Percentiles rank a stretch among this genome's conserved stretches.
Evolutionary conservation across 139 green algal genomes (phyloP).

Genomic region (Penium margaritaceum): DNA sequence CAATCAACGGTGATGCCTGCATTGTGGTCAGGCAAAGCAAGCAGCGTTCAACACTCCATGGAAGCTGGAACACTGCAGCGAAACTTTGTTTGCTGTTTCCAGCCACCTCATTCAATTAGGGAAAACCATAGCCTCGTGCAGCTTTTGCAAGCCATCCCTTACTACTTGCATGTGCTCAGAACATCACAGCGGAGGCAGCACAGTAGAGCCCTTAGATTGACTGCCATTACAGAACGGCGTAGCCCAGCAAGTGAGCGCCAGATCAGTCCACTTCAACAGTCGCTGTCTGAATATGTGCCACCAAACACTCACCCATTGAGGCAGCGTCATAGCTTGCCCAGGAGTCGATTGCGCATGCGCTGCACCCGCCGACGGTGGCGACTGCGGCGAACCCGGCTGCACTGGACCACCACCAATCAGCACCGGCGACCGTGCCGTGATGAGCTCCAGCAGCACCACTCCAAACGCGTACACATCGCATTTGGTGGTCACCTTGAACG

Average conservation of each 20-base stretch:
- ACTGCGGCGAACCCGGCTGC: neutral
- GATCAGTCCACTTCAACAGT: neutral
- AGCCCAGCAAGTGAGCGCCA: neutral
- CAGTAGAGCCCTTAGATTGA: too few relatives aligned
- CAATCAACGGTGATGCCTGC: conserved; percentile 1
- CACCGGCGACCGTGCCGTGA: conserved; percentile 12
- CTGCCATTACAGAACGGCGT: too few relatives aligned
- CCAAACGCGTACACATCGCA: conserved; percentile 13
- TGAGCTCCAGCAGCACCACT: conserved; percentile 21
- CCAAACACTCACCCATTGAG: conserved; percentile 7
- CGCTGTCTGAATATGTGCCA: too few relatives aligned
- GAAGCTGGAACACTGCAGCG: too few relatives aligned
- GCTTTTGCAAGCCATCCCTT: neutral
- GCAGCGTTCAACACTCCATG: neutral
- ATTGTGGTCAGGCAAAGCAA: neutral
- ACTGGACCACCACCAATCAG: too few relatives aligned
- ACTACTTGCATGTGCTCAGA: neutral
- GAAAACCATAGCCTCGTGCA: neutral
- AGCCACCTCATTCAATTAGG: neutral
- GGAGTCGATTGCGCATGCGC: neutral
- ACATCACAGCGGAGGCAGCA: neutral
- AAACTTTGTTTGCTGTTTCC: neutral
- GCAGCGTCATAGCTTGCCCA: conserved; percentile 1
- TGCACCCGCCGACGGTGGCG: neutral
- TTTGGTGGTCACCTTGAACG: conserved; percentile 1